These are phyloP conservation scores for Elongisporangium undulatum DNA, from an alignment of 352 stramenopile genomes.

Conservation along the genomic window DNA sequence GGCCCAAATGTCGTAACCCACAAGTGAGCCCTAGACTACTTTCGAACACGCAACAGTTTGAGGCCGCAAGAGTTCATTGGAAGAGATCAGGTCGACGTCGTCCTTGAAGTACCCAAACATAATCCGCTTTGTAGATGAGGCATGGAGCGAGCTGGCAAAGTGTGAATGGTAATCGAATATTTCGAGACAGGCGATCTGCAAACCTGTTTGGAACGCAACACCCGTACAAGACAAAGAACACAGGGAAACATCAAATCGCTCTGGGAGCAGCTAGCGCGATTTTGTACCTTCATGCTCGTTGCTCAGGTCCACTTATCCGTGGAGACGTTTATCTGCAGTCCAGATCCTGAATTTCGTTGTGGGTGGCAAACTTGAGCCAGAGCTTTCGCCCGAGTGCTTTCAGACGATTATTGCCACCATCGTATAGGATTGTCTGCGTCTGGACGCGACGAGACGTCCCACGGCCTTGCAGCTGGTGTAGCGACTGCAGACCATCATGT, in stretches of 20 bases:
- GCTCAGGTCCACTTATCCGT: constrained; percentile 39
- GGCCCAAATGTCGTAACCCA: too few species aligned
- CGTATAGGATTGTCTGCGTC: constrained; percentile 32
- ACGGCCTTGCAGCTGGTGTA: constrained; percentile 16
- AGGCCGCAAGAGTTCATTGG: constrained; percentile 29
- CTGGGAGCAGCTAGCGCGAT: constrained; percentile 36
- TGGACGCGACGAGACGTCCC: constrained; percentile 22
- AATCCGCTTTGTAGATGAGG: constrained; percentile 38
- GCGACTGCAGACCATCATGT: constrained; percentile 9
- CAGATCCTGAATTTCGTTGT: constrained; percentile 29
- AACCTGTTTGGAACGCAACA: constrained; percentile 24
- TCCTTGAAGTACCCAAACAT: constrained; percentile 38
- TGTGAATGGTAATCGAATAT: constrained; percentile 48
- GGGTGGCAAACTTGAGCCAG: constrained; percentile 17
- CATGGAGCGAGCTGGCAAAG: constrained; percentile 47
- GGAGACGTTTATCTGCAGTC: constrained; percentile 20
- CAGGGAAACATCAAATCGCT: constrained; percentile 33
- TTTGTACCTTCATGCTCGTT: constrained; percentile 36
- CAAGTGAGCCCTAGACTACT: too few species aligned
- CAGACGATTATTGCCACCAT: constrained; percentile 34
- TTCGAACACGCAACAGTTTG: constrained; percentile 18
- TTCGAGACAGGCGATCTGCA: constrained; percentile 41
- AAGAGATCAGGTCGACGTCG: constrained; percentile 39
- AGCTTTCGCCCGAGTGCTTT: constrained; percentile 26
- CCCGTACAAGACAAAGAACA: constrained; percentile 6